These are phyloP conservation scores for Stephania japonica DNA, from an alignment of 164 flowering plant species.

Conservation along the genomic window DNA sequence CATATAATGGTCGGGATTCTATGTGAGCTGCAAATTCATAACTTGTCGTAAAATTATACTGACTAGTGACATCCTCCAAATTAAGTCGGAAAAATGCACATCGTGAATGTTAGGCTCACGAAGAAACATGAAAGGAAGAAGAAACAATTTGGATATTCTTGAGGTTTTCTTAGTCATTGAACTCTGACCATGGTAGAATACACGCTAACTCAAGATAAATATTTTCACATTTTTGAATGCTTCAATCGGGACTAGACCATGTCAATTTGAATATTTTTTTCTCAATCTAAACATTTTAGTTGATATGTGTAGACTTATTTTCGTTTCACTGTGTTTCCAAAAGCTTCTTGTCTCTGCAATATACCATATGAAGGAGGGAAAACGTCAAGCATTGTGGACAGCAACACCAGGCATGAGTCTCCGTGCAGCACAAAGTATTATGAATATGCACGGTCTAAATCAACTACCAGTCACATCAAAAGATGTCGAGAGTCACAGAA, in stretches of 20 bases:
- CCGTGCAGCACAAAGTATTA: slow-evolving; percentile 37
- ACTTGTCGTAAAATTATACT: not conserved
- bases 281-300: not conserved
- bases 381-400: slow-evolving; percentile 44
- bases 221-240: not conserved
- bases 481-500: slow-evolving; percentile 26
- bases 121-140: not conserved
- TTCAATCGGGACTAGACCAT: not conserved
- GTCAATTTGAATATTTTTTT: not conserved
- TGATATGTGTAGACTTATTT: not conserved
- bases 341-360: slow-evolving; percentile 51
- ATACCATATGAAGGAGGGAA: slow-evolving; percentile 35
- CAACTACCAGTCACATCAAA: slow-evolving; percentile 69
- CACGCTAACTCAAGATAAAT: not conserved
- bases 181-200: not conserved
- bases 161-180: not conserved
- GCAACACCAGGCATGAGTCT: slow-evolving; percentile 69
- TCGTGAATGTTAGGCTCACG: not conserved
- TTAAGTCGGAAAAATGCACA: not conserved
- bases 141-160: not conserved
- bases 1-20: not conserved
- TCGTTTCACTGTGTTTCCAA: slow-evolving; percentile 16
- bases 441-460: slow-evolving; percentile 48
- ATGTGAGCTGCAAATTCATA: not conserved
- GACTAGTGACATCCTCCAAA: not conserved